Base-by-base conservation (phyloP, 768 basidiomycete genomes). In the Panellus pusillus region DNA sequence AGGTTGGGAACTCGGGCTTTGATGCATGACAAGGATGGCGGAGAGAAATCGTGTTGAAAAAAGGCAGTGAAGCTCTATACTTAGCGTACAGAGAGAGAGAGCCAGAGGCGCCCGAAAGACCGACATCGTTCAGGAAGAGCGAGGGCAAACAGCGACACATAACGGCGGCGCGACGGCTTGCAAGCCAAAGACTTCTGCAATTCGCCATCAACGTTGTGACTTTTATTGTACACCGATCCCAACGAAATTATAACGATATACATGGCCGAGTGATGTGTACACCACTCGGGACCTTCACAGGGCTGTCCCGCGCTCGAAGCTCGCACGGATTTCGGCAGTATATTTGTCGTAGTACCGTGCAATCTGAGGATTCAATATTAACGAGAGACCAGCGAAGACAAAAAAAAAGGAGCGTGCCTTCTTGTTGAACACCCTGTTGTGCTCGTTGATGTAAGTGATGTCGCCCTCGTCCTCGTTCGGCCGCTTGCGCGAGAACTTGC, bases 401-500 rank as follows among this genome's bases (percentile, higher is more conserved):
- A 47, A 43, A 11, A 47, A 37, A 35, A 39, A 35, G 29, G 24
- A 59, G 70, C 15, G 17, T 24, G 86, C 91, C 87, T 96, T 97
- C 75, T 93, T 94, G 82, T 98, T 97, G 81, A 97, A 98, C 43
- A 97, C 93, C 58, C 93, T 83, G 71, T 98, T 95, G 71, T 89
- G 87, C 71, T 98, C 93, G 78, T 99, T 99, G 81, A 99, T 99
- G 68, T 98, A 99, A 6, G 94, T 98, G 70, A 99, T 91, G 62
- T 98, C 95, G 49, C 91, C 94, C 56, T 95, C 89, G 47, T 91
- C 91, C 64, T 98, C 94, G 75, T 96, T 93, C 68, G 76, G 81
- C 61, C 79, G 79, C 72, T 96, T 96, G 60, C 93, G 80, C 37
- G 91, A 93, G 74, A 93, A 92, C 65, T 90, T 94, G 65, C 82